Base-by-base conservation (phyloP, 495 filamentous ascomycete species). In the Evansstolkia leycettana region DNA sequence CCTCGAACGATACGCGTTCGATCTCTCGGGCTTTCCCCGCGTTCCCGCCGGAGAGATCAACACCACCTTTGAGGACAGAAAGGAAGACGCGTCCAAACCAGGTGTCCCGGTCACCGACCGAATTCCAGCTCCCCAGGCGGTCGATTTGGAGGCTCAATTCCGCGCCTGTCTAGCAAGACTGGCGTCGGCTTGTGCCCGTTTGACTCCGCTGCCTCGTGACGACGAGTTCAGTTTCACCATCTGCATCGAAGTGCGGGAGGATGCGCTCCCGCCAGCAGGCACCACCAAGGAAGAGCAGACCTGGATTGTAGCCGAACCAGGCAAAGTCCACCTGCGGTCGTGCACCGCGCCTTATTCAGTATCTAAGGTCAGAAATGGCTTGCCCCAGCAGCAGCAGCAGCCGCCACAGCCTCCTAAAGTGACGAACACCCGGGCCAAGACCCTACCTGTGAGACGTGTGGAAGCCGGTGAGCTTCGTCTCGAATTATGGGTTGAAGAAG, bases 1-100 rank as follows among this genome's bases (percentile, higher is more conserved):
- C 27, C 61, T 90, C 52, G 90, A 95, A 53, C 75, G 88, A 39
- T 94, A 78, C 72, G 64, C 92, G 43, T 88, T 94, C 54, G 84
- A 92, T 60, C 69, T 90, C 14, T 68, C 72, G 34, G 58, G 57
- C 12, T 92, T 94, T 46, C 90, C 90, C 0, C 63, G 59, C 20
- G 69, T 82, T 7, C 64, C 69, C 23, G 43, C 54, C 18, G 55
- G 55, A 36, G 69, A 74, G 47, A 50, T 64, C 40, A 57, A 67
- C 38, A 70, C 65, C 45, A 60, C 49, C 62, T 75, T 76, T 58
- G 65, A 50, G 59, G 58, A 69, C 32, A 44, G 60, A 44, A 47
- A 52, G 43, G 65, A 65, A 39, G 62, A 62, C 43, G 50, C 59
- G 39, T 58, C 61, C 31, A 59, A 62, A 35, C 33, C 57, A 37